Conservation (phyloP, 768 basidiomycete genomes). For the Termitomyces sp. region DNA sequence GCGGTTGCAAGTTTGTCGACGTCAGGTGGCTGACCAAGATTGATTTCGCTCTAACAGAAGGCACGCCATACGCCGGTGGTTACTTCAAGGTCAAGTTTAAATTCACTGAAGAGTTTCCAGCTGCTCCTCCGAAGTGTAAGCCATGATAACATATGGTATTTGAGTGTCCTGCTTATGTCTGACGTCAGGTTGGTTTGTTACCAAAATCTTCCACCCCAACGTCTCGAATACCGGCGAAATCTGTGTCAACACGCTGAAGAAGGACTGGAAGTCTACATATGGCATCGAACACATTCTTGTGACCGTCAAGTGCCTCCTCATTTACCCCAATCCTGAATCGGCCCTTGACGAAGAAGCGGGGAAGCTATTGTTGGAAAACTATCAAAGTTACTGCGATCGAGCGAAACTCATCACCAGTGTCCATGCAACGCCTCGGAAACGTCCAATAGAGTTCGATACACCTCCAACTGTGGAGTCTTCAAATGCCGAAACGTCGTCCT, state of each 20-base stretch:
- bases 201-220: conserved; percentile 98
- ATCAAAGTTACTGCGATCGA: conserved; percentile 80
- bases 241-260: conserved; percentile 95
- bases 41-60: conserved; percentile 30
- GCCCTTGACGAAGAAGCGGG: conserved; percentile 96
- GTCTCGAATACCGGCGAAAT: conserved; percentile 88
- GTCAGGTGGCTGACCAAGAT: conserved; percentile 20
- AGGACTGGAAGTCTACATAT: conserved; percentile 91
- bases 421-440: conserved; percentile 78
- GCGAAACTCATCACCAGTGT: conserved; percentile 88
- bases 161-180: conserved; percentile 3
- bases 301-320: conserved; percentile 91
- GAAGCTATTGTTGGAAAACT: conserved; percentile 85
- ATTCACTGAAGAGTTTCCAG: conserved; percentile 92
- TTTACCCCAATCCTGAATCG: conserved; percentile 95
- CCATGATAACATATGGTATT: conserved; percentile 4
- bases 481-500: conserved; percentile 23
- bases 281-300: conserved; percentile 90
- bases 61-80: conserved; percentile 63
- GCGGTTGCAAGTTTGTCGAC: conserved; percentile 8
- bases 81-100: conserved; percentile 76
- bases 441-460: conserved; percentile 67
- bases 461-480: conserved; percentile 29
- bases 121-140: conserved; percentile 90
- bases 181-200: conserved; percentile 73